Evolutionary conservation across 192 early-diverging fungal species (phyloP).

Genomic region (Fimicolochytrium jonesii): DNA sequence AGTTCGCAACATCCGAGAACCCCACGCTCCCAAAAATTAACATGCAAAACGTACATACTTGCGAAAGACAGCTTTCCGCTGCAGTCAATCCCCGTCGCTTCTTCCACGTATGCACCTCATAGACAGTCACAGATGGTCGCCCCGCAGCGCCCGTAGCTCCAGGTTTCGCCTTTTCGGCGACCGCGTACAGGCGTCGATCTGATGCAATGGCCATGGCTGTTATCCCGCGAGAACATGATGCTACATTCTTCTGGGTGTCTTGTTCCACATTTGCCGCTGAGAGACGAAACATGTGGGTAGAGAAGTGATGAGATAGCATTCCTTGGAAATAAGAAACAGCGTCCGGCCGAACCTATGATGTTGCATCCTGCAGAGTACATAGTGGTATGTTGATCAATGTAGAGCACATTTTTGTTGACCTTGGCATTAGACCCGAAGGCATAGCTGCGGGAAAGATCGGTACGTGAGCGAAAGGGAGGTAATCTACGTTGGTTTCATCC

Average conservation of each 20-base stretch:
- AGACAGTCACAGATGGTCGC: constrained; percentile 38
- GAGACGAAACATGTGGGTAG: too few relatives aligned
- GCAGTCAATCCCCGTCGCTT: constrained; percentile 34
- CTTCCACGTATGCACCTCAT: constrained; percentile 39
- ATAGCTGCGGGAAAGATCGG: constrained; percentile 23
- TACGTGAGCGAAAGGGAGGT: not conserved
- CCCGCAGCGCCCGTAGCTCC: not conserved
- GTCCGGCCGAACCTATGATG: constrained; percentile 45
- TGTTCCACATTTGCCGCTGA: constrained; percentile 44
- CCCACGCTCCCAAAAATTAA: not conserved
- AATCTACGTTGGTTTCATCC: not conserved
- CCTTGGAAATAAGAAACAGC: too few relatives aligned
- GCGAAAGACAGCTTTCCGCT: constrained; percentile 5
- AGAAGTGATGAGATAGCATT: too few relatives aligned
- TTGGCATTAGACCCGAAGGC: constrained; percentile 41
- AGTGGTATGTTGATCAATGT: constrained; percentile 49
- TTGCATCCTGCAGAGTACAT: constrained; percentile 50
- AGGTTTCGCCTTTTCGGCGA: constrained; percentile 27
- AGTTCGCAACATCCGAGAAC: not conserved
- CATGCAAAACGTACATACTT: constrained; percentile 5
- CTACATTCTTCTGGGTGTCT: constrained; percentile 43
- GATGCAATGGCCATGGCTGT: constrained; percentile 37
- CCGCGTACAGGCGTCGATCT: constrained; percentile 48
- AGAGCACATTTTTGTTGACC: constrained; percentile 41
- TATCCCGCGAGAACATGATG: constrained; percentile 33